Conservation (phyloP, 768 basidiomycete species). For the Cystofilobasidium capitatum region DNA sequence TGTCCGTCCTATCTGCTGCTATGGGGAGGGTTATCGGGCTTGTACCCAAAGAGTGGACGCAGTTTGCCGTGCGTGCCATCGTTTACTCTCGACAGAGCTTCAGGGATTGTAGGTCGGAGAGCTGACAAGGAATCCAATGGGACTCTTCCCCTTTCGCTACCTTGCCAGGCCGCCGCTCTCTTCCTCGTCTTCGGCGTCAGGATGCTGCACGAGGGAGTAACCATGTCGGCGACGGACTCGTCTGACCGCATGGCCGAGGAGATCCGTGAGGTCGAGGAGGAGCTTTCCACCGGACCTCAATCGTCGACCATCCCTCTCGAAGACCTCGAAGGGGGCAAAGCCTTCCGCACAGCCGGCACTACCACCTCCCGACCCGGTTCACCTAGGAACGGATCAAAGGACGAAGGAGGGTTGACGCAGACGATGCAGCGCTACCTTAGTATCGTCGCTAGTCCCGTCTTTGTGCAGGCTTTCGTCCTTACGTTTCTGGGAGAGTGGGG, state of each 20-base stretch:
- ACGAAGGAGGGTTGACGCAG: conserved; percentile 6
- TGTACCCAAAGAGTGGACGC: conserved; percentile 26
- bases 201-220: conserved; percentile 75
- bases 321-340: conserved; percentile 60
- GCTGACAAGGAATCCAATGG: not conserved
- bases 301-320: conserved; percentile 54
- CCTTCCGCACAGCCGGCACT: not conserved
- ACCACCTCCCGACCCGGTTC: conserved; percentile 1
- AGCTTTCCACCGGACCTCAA: conserved; percentile 52
- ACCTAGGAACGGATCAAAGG: not conserved
- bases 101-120: not conserved
- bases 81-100: not conserved
- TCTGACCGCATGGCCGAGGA: conserved; percentile 51
- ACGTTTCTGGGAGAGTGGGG: conserved; percentile 99
- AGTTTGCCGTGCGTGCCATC: conserved; percentile 22
- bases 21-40: conserved; percentile 68
- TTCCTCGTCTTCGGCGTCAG: conserved; percentile 84
- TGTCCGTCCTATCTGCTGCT: conserved; percentile 89
- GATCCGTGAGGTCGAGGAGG: conserved; percentile 91
- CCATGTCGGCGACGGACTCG: conserved; percentile 52
- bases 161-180: conserved; percentile 54
- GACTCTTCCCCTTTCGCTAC: not conserved
- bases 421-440: conserved; percentile 27
- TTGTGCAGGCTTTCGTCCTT: conserved; percentile 86
- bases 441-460: conserved; percentile 60